These are phyloP conservation scores for Ophiostoma himal-ulmi DNA, from an alignment of 2,329 filamentous ascomycete genomes.

Conservation along the genomic window DNA sequence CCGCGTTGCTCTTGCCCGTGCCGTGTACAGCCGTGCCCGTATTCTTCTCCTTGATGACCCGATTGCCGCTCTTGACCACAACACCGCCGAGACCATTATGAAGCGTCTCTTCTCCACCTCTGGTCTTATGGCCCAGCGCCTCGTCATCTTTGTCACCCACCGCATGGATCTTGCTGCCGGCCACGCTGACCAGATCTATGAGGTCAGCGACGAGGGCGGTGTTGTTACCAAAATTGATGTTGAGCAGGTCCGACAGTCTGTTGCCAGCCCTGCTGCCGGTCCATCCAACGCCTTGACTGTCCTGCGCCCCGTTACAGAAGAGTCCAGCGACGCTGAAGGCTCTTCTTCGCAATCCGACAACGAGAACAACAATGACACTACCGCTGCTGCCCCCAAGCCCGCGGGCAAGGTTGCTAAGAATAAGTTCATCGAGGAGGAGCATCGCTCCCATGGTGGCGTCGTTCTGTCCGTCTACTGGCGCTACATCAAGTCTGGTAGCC, in stretches of 20 bases:
- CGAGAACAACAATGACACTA: slow-evolving; percentile 20
- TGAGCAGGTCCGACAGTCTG: slow-evolving; percentile 27
- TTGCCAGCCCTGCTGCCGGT: slow-evolving; percentile 28
- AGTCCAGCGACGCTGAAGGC: slow-evolving; percentile 32
- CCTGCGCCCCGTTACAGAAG: slow-evolving; percentile 18
- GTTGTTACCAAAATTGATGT: slow-evolving; percentile 33
- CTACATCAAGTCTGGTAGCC: slow-evolving; percentile 74
- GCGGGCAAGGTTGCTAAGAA: slow-evolving; percentile 49
- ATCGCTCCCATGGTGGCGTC: slow-evolving; percentile 68
- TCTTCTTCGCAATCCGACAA: slow-evolving; percentile 28
- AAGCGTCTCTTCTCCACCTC: slow-evolving; percentile 45
- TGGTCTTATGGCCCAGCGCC: slow-evolving; percentile 48
- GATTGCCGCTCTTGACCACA: slow-evolving; percentile 57
- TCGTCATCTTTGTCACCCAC: slow-evolving; percentile 74
- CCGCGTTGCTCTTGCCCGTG: slow-evolving; percentile 56
- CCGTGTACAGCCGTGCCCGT: slow-evolving; percentile 53
- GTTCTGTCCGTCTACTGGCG: slow-evolving; percentile 72
- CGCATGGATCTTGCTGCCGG: slow-evolving; percentile 68
- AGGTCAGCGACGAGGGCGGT: slow-evolving; percentile 55
- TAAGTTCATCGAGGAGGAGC: slow-evolving; percentile 75
- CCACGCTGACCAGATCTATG: slow-evolving; percentile 68
- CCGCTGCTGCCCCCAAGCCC: slow-evolving; percentile 35
- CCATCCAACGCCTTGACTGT: slow-evolving; percentile 9
- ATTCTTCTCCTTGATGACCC: slow-evolving; percentile 59
- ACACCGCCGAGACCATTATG: slow-evolving; percentile 58